Evolutionary conservation across 176 grass and related monocot genomes (phyloP), one percentile per base, ranked within the genome.

Genomic region (Aegilops longissima): DNA sequence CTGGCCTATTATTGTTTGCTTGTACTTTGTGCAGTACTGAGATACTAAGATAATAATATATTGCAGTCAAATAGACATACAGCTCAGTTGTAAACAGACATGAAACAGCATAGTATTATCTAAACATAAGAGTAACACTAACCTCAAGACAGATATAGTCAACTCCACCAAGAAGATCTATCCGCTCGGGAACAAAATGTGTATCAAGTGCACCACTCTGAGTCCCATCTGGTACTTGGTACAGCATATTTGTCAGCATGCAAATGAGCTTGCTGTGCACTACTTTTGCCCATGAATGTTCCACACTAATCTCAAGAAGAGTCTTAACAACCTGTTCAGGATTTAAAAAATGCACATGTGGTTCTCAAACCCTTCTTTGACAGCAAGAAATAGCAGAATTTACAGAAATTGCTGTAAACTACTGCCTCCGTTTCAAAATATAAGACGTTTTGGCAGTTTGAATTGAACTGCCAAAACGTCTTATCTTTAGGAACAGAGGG

Each of bases 121-220:
- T 86, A 76, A 81, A 66, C 9, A 62, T 27, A 73, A 61, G 25
- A 71, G 78, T 27, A 68, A 79, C 17, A 88, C 75, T 82, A 61
- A 98, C 97, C 94, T 98, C 93, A 80, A 98, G 84, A 92, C 94
- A 96, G 79, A 98, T 94, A 76, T 95, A 96, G 66, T 98, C 90
- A 72, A 98, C 91, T 83, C 97, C 94, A 83, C 94, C 97, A 91
- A 98, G 88, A 81, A 87, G 90, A 86, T 98, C 92, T 61, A 96
- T 87, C 83, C 83, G 87, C 58, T 94, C 85, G 10, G 88, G 86
- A 87, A 88, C 51, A 72, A 96, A 94, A 79, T 88, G 86, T 81
- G 78, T 91, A 64, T 89, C 88, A 79, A 86, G 68, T 72, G 84
- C 51, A 85, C 84, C 82, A 74, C 80, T 91, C 67, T 92, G 78